These are phyloP conservation scores for Cucumis sativus DNA, from an alignment of 306 rosid species.

Conservation along the genomic window Cucumber_9930_V3 NC_026655.2:23774001-23774500, in stretches of 20 bases:
- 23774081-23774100: not conserved
- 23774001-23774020: constrained; percentile 82
- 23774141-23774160: not conserved
- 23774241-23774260: not conserved
- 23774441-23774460: constrained; percentile 78
- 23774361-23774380: not conserved
- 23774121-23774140: not conserved
- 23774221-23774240: not conserved
- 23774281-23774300: not conserved
- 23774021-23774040: constrained; percentile 97
- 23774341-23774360: not conserved
- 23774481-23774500: constrained; percentile 46
- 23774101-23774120: not conserved
- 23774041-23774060: constrained; percentile 32
- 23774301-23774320: not conserved
- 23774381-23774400: constrained; percentile 64
- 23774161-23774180: not conserved
- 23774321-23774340: not conserved
- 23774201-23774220: not conserved
- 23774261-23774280: not conserved
- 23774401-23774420: constrained; percentile 65
- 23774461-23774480: constrained; percentile 72
- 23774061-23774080: not conserved
- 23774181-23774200: not conserved
- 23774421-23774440: constrained; percentile 93